phyloP scores from a whole-genome alignment of 352 stramenopile genomes.

The Pythium guiyangense region DNA sequence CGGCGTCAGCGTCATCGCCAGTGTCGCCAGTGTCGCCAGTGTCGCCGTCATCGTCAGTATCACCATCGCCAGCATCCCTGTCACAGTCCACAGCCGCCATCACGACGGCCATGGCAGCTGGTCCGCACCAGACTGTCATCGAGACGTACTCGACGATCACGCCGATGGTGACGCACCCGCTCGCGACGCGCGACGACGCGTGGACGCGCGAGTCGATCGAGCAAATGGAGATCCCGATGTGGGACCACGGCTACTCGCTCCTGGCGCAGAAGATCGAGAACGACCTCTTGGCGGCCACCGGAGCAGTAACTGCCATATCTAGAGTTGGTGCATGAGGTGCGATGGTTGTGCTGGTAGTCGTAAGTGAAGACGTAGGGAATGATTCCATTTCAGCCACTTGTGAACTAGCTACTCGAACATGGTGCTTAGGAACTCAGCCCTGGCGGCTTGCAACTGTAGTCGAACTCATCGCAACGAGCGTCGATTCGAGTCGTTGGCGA shows the following conservation, averaged over 20 bases:
- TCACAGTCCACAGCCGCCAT: neutral
- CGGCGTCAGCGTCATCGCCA: neutral
- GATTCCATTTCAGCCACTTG: too few relatives aligned
- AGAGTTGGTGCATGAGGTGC: too few relatives aligned
- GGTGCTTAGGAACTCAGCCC: too few relatives aligned
- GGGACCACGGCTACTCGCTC: conserved; percentile 3
- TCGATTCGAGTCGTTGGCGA: too few relatives aligned
- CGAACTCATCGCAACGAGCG: too few relatives aligned
- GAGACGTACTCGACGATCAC: conserved; percentile 11
- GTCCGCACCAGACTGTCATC: conserved; percentile 4
- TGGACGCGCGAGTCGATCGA: conserved; percentile 2
- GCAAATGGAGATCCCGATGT: neutral
- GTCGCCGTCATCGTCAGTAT: too few relatives aligned
- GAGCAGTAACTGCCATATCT: too few relatives aligned
- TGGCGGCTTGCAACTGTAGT: too few relatives aligned
- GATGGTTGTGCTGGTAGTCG: too few relatives aligned
- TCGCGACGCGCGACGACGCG: neutral
- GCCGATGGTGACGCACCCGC: conserved; percentile 1
- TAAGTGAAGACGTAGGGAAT: too few relatives aligned
- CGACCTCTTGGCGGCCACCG: conserved; percentile 1
- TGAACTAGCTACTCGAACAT: too few relatives aligned
- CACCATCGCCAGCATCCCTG: neutral
- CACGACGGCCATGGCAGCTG: neutral
- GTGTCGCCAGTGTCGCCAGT: neutral
- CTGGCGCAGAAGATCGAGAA: conserved; percentile 10